phyloP scores from a whole-genome alignment of 495 filamentous ascomycete species.

The Gamarada debralockiae region DNA sequence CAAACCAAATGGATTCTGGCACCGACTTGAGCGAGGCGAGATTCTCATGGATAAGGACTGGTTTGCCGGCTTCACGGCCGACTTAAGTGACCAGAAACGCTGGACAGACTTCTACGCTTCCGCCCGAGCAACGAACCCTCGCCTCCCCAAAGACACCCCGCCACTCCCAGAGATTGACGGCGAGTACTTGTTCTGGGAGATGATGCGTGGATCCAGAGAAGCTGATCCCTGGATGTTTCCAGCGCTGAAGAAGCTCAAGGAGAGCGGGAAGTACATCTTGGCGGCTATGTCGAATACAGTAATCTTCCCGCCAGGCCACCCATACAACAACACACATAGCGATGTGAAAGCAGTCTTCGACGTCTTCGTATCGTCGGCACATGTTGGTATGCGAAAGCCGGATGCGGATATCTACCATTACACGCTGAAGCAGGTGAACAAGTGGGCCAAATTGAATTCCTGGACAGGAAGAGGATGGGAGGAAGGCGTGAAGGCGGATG shows the following conservation, averaged over 20 bases:
- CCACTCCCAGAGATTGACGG: conserved; percentile 73
- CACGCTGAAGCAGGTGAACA: conserved; percentile 60
- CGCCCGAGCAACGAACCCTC: conserved; percentile 3
- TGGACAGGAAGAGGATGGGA: conserved; percentile 33
- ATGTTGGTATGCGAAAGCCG: conserved; percentile 86
- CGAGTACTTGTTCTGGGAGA: conserved; percentile 80
- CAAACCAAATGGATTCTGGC: conserved; percentile 83
- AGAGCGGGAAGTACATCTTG: conserved; percentile 62
- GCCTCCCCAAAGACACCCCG: conserved; percentile 37
- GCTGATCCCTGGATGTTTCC: conserved; percentile 87
- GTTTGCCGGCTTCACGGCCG: conserved; percentile 70
- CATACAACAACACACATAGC: conserved; percentile 40
- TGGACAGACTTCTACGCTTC: conserved; percentile 50
- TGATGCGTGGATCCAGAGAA: conserved; percentile 72
- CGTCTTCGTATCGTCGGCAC: conserved; percentile 77
- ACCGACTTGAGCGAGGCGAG: conserved; percentile 71
- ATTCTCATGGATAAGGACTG: conserved; percentile 69
- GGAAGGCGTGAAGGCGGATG: conserved; percentile 52
- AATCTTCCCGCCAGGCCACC: conserved; percentile 68
- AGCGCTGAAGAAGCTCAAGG: conserved; percentile 66
- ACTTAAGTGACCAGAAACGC: conserved; percentile 58
- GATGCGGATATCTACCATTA: conserved; percentile 75
- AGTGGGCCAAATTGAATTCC: conserved; percentile 46
- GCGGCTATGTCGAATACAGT: conserved; percentile 88
- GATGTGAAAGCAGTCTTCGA: conserved; percentile 65